Percentiles rank a stretch among this genome's conserved stretches.
Evolutionary conservation across 495 filamentous ascomycete genomes (phyloP).

Genomic region (Penicillium macrosclerotiorum): DNA sequence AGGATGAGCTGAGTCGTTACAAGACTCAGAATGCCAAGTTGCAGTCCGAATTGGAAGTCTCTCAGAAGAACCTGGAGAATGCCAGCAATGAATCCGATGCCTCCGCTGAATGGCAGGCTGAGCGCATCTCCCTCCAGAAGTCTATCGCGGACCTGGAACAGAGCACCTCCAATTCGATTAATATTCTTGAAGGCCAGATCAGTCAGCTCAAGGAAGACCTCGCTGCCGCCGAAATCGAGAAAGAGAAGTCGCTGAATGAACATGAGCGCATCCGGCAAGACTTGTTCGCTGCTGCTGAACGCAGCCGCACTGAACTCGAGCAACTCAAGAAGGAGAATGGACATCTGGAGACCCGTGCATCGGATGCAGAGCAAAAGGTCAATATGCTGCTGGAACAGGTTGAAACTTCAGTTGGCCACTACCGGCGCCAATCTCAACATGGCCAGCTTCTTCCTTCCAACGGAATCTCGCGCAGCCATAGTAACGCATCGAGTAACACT

Average conservation of each 20-base stretch:
- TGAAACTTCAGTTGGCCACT: conserved; percentile 88
- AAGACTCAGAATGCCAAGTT: conserved; percentile 82
- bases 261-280: conserved; percentile 58
- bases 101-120: conserved; percentile 70
- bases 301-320: conserved; percentile 68
- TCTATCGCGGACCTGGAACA: conserved; percentile 66
- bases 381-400: conserved; percentile 91
- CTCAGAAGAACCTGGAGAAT: conserved; percentile 40
- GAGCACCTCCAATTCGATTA: conserved; percentile 61
- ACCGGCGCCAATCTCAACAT: conserved; percentile 74
- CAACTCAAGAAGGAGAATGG: conserved; percentile 78
- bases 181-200: conserved; percentile 70
- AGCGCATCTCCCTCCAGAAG: conserved; percentile 64
- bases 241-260: conserved; percentile 56
- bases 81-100: conserved; percentile 31
- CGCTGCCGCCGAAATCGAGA: conserved; percentile 59
- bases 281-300: conserved; percentile 52
- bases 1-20: conserved; percentile 87
- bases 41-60: conserved; percentile 71
- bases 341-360: conserved; percentile 73
- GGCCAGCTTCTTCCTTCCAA: conserved; percentile 37
- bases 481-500: conserved; percentile 46
- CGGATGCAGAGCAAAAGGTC: conserved; percentile 90
- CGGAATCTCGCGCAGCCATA: conserved; percentile 43
- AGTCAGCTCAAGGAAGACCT: conserved; percentile 65